Evolutionary conservation across 2,329 filamentous ascomycete species (phyloP).

Genomic region (Lecanicillium sp.): DNA sequence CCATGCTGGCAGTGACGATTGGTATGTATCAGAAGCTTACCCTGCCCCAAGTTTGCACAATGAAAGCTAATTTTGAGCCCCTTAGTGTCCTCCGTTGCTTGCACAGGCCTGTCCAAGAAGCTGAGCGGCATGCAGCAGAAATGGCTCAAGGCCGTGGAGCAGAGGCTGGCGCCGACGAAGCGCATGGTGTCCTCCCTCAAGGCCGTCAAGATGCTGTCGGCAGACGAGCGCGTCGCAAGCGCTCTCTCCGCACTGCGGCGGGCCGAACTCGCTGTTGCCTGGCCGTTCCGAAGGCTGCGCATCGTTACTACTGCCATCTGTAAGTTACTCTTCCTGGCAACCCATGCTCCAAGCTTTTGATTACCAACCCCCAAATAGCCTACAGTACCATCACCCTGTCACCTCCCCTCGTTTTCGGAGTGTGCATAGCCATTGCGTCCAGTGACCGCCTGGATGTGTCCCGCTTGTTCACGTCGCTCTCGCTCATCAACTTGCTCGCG

Average conservation of each 20-base stretch:
- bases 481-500: not conserved
- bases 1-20: slow-evolving; percentile 1
- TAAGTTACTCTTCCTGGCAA: not conserved
- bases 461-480: not conserved
- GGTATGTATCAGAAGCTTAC: not conserved
- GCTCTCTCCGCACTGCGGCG: not conserved
- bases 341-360: not conserved
- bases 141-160: not conserved
- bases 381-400: slow-evolving; percentile 6
- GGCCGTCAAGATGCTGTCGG: slow-evolving; percentile 4
- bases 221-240: not conserved
- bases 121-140: not conserved
- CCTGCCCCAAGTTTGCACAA: not conserved
- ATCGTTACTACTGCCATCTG: not conserved
- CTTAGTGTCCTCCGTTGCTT: not conserved
- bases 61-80: too few relatives aligned
- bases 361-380: not conserved
- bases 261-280: not conserved
- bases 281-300: not conserved
- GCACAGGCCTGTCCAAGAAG: not conserved
- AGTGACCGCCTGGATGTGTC: not conserved
- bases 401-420: slow-evolving; percentile 2
- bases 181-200: slow-evolving; percentile 5
- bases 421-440: not conserved
- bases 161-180: slow-evolving; percentile 1